Conservation (phyloP, 225 moss, liverwort and hornwort genomes). For the Bryoerythrophyllum caledonicum region DNA sequence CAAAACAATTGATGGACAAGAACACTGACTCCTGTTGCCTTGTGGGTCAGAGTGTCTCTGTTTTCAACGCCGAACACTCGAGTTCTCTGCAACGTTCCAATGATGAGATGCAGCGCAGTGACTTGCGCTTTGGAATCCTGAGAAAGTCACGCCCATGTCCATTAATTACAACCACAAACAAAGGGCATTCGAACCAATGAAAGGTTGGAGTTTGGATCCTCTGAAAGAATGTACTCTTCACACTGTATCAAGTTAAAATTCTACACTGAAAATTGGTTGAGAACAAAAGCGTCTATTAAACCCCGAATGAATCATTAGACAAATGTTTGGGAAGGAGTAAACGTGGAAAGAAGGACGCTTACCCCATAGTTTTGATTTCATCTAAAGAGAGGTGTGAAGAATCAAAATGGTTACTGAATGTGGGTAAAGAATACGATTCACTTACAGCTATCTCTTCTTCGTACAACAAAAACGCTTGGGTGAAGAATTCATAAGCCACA, state of each 20-base stretch:
- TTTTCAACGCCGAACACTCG: conserved; percentile 93
- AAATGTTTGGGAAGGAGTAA: too few relatives aligned
- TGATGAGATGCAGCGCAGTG: conserved; percentile 87
- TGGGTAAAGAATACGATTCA: not conserved
- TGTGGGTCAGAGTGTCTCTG: conserved; percentile 96
- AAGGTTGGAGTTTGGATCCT: too few relatives aligned
- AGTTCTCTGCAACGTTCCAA: conserved; percentile 87
- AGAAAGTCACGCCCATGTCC: conserved; percentile 16
- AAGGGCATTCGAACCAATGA: too few relatives aligned
- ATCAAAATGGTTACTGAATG: not conserved
- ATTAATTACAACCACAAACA: not conserved
- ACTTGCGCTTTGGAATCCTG: conserved; percentile 98
- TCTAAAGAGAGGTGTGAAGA: too few relatives aligned
- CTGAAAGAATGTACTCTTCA: too few relatives aligned
- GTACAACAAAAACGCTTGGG: conserved; percentile 94
- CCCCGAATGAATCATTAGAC: too few relatives aligned
- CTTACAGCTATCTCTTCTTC: conserved; percentile 95
- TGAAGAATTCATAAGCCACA: conserved; percentile 93
- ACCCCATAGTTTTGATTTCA: too few relatives aligned
- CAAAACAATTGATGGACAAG: too few relatives aligned
- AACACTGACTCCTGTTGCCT: conserved; percentile 80
- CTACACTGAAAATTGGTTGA: not conserved
- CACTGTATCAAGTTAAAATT: not conserved
- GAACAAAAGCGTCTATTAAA: too few relatives aligned
- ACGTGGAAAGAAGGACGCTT: too few relatives aligned